Base-by-base conservation (phyloP, 2,329 filamentous ascomycete species). In the Zymoseptoria pseudotritici region DNA sequence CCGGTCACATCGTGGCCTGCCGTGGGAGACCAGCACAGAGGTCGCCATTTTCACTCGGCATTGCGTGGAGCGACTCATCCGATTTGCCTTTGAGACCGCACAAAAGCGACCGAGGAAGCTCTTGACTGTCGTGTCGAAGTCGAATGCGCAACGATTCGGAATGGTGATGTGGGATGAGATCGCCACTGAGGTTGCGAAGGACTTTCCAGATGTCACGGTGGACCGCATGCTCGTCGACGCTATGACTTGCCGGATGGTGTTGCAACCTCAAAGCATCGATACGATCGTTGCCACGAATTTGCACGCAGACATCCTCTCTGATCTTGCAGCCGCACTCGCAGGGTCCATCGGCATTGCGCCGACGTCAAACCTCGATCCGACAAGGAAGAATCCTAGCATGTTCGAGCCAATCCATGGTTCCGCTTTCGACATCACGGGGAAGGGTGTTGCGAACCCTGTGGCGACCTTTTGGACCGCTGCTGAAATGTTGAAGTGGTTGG, bases 281-380 rank as follows among this genome's bases (percentile, higher is more conserved):
- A 86, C 84, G 0, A 83, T 87, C 61, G 84, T 87, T 21, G 84
- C 83, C 1, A 85, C 82, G 3, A 87, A 87, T 64, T 68, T 86
- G 67, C 73, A 75, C 53, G 86, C 85, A 3, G 86, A 89, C 65
- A 89, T 89, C 54, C 79, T 90, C 2, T 87, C 85, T 0, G 86
- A 90, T 67, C 76, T 90, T 13, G 87, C 86, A 2, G 86, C 87
- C n/a, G 85, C 86, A 0, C 75, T 89, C 8, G 86, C 86, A 2
- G 87, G 87, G 0, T 86, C 82, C 1, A 89, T 90, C 61, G 86
- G 87, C 6, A 89, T 90, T 62, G 87, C 86, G 2, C 86, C 86
- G 2, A 88, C 86, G 0, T 84, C 81, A 46, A 90, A 89, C 66
- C 75, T 89, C 0, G 86, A 89, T 65, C 86, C 86, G 0, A 84